Evolutionary conservation across 208 protist species (phyloP).

Genomic region (Acanthamoeba culbertsoni): DNA sequence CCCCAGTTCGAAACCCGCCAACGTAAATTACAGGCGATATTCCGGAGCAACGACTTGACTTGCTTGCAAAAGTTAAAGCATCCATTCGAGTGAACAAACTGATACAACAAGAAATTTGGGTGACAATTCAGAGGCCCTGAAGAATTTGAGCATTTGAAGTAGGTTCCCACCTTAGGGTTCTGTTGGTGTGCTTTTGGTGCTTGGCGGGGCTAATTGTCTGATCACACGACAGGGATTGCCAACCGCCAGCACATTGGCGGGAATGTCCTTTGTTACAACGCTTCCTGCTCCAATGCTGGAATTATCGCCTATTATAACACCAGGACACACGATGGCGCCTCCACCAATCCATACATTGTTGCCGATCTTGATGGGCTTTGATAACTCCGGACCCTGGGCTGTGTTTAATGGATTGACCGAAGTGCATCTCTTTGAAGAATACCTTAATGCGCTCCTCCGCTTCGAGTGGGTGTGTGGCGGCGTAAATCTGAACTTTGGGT

Average conservation of each 20-base stretch:
- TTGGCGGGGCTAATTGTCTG: slow-evolving; percentile 9
- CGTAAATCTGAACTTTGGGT: slow-evolving; percentile 83
- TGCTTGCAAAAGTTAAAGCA: too few relatives aligned
- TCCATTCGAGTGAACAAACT: too few relatives aligned
- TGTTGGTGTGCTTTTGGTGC: neutral
- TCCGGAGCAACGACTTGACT: too few relatives aligned
- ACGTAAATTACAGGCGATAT: too few relatives aligned
- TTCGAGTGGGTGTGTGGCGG: slow-evolving; percentile 85
- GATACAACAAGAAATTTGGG: too few relatives aligned
- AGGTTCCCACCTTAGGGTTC: too few relatives aligned
- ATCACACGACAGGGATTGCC: slow-evolving; percentile 86
- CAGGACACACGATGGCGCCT: slow-evolving; percentile 78
- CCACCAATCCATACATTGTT: slow-evolving; percentile 84
- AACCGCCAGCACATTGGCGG: slow-evolving; percentile 82
- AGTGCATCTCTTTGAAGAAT: neutral
- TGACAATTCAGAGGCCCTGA: too few relatives aligned
- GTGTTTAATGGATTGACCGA: neutral
- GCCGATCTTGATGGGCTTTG: slow-evolving; percentile 77
- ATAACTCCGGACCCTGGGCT: slow-evolving; percentile 65
- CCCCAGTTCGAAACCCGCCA: too few relatives aligned
- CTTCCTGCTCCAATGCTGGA: slow-evolving; percentile 83
- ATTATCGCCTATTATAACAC: slow-evolving; percentile 86
- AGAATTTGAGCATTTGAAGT: too few relatives aligned
- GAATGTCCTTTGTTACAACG: slow-evolving; percentile 88
- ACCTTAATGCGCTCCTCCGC: slow-evolving; percentile 34